These are phyloP conservation scores for Chrysochromulina parva DNA, from an alignment of 78 protist species.

Conservation along the genomic window DNA sequence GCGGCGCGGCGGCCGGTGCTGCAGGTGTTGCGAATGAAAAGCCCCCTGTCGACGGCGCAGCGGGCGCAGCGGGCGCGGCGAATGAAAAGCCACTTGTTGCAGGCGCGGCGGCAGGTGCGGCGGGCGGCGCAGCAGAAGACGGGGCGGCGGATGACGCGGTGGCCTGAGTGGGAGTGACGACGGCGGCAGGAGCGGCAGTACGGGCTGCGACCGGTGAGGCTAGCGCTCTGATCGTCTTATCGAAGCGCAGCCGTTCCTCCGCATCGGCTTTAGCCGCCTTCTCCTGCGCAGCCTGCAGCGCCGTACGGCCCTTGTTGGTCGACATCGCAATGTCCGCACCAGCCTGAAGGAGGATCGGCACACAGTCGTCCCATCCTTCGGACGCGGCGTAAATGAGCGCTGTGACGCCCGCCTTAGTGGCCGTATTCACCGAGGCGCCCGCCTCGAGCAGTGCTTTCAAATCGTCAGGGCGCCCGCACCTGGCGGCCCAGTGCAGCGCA, in stretches of 20 bases:
- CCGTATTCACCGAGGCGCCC: background rate
- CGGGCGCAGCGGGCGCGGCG: too few species aligned
- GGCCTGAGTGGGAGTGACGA: too few species aligned
- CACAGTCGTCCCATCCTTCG: constrained; percentile 25
- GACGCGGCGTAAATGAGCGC: background rate
- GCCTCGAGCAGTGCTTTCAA: background rate
- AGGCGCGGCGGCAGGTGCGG: too few species aligned
- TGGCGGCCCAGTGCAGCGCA: constrained; percentile 35
- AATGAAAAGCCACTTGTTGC: too few species aligned
- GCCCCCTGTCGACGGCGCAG: too few species aligned
- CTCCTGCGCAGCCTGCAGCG: constrained; percentile 9
- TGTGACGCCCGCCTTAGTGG: background rate
- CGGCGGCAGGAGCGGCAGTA: background rate
- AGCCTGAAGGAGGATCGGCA: background rate
- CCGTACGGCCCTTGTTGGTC: background rate
- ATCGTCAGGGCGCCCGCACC: background rate
- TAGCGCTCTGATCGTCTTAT: background rate
- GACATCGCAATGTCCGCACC: background rate
- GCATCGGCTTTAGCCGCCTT: background rate
- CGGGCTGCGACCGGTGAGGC: background rate
- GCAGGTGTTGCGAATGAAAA: too few species aligned
- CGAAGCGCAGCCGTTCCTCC: background rate
- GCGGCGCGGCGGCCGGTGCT: too few species aligned
- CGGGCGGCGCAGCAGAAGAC: too few species aligned
- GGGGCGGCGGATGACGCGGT: too few species aligned